A percentile compares a stretch with the other conserved stretches of the same genome.
Conservation (phyloP, 2,329 filamentous ascomycete genomes). For the Aspergillus tubingensis region DNA sequence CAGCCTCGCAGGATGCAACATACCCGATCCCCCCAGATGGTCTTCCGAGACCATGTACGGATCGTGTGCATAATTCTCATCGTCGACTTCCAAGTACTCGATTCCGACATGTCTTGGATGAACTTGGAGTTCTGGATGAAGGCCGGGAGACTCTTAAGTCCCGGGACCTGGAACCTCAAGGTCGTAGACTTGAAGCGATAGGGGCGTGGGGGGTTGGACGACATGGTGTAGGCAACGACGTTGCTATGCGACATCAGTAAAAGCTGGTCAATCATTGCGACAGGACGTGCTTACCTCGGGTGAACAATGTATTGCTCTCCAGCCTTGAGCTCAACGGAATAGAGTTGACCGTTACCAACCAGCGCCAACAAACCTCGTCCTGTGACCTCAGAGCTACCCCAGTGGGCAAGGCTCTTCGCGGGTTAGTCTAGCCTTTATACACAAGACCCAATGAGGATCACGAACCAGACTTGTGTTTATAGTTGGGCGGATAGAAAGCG, state of each 20-base stretch:
- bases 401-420: constrained; percentile 70
- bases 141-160: constrained; percentile 58
- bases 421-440: constrained; percentile 37
- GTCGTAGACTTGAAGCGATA: constrained; percentile 82
- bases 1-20: constrained; percentile 21
- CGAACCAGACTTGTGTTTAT: constrained; percentile 70
- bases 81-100: constrained; percentile 70
- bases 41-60: constrained; percentile 74
- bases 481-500: constrained; percentile 72
- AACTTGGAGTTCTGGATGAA: constrained; percentile 72
- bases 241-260: constrained; percentile 56
- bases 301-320: constrained; percentile 91
- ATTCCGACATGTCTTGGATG: constrained; percentile 70
- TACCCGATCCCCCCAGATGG: constrained; percentile 88
- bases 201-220: constrained; percentile 71
- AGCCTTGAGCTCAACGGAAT: constrained; percentile 75
- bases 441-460: neutral
- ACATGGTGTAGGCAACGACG: constrained; percentile 85
- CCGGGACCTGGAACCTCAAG: constrained; percentile 76
- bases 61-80: constrained; percentile 66
- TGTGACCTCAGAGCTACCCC: constrained; percentile 87
- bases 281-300: constrained; percentile 67
- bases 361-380: constrained; percentile 85
- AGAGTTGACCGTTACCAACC: constrained; percentile 83
- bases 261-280: neutral